phyloP scores from a whole-genome alignment of 768 basidiomycete genomes.

The Amanita inopinata region DNA sequence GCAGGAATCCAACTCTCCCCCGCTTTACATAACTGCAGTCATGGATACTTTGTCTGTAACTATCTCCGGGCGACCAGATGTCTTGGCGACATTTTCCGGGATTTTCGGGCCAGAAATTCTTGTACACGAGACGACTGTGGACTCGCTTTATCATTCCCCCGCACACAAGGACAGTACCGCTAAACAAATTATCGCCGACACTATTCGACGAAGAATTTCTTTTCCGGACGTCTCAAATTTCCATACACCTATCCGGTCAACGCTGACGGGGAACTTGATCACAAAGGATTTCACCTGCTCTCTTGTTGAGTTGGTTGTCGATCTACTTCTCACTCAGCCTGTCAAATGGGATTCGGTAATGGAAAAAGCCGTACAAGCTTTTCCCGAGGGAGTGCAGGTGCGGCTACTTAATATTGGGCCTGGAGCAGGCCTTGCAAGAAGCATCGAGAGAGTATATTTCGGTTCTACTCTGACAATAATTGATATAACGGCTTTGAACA shows the following conservation, averaged over 20 bases:
- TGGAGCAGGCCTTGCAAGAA: constrained; percentile 28
- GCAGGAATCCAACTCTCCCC: constrained; percentile 8
- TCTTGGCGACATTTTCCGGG: constrained; percentile 32
- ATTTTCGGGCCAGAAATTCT: constrained; percentile 24
- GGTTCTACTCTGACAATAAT: constrained; percentile 12
- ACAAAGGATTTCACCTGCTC: constrained; percentile 16
- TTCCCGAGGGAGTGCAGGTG: constrained; percentile 18
- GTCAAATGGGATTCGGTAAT: constrained; percentile 44
- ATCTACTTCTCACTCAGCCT: constrained; percentile 40
- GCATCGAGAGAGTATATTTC: constrained; percentile 26
- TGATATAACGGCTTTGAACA: constrained; percentile 18
- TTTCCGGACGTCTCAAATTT: constrained; percentile 43
- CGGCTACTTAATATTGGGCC: constrained; percentile 42
- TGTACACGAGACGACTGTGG: constrained; percentile 34
- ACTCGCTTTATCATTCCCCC: constrained; percentile 44
- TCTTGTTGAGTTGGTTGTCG: constrained; percentile 33
- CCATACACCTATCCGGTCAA: constrained; percentile 38
- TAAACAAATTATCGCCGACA: constrained; percentile 33
- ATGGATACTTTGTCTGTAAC: constrained; percentile 39
- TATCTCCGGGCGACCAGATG: constrained; percentile 47
- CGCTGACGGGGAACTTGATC: constrained; percentile 30
- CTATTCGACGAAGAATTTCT: constrained; percentile 30
- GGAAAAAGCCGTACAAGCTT: constrained; percentile 17
- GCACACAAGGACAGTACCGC: constrained; percentile 23
- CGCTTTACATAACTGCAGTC: constrained; percentile 41